Base-by-base conservation (phyloP, 1,284 basidiomycete species). In the Naganishia cerealis region DNA sequence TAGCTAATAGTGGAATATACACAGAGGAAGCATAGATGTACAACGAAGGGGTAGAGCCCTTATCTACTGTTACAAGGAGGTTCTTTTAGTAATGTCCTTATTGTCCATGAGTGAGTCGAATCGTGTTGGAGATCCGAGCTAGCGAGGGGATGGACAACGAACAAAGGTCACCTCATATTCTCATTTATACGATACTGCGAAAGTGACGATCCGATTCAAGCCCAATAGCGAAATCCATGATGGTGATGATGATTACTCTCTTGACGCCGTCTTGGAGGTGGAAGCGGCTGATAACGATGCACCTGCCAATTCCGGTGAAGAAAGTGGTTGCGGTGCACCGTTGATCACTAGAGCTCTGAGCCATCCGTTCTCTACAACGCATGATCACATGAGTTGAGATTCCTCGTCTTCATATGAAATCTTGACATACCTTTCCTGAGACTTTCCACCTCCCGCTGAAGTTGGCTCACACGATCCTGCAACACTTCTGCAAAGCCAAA, bases 271-370 rank as follows among this genome's bases (percentile, higher is more conserved):
- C 46, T 50, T 50, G 15, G 52, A 40, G 13, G 36, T 18, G 26
- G 61, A 18, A 13, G 18, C 29, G 26, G 43, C 16, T 13, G 58
- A 61, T 24, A 63, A 26, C 3, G 61, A 63, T 38, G n/a, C 50
- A 36, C 61, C 36, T 39, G 53, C 21, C 15, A 42, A 36, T 42
- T 66, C 63, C n/a, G 71, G 62, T 18, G 66, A 65, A 13, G 67
- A 67, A 18, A 71, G 67, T n/a, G 70, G 70, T 63, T 68, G 66
- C 42, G 70, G 70, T 29, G 66, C 66, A 8, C 70, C 70, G 39
- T 71, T 71, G 52, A 71, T 67, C 18, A 71, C 42, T 4, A 71
- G 33, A 7, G 70, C 70, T 43, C 65, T 65, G 18, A 71, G 43
- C 70, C 70, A 71, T 29, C 59, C 56, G 63, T 71, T 71, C 42